Conservation (phyloP, 169 alveolate genomes). For the Plasmodium gonderi region DNA sequence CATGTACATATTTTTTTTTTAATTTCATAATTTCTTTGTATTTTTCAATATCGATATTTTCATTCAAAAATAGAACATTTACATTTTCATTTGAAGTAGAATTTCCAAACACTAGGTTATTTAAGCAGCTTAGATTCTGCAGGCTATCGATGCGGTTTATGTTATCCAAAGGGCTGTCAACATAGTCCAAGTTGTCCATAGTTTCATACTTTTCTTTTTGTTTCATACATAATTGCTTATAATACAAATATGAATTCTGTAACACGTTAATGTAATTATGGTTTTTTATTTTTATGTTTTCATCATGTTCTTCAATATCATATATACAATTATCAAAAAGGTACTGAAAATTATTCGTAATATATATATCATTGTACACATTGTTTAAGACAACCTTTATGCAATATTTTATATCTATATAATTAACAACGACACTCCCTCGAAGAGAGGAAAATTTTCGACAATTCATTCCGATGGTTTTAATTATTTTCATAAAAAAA, state of each 20-base stretch:
- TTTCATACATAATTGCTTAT: conserved; percentile 50
- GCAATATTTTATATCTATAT: conserved; percentile 61
- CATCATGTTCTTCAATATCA: conserved; percentile 2
- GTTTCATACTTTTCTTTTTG: conserved; percentile 14
- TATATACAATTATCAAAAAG: neutral
- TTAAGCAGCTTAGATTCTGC: neutral
- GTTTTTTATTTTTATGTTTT: neutral
- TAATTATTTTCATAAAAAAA: conserved; percentile 54
- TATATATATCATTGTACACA: conserved; percentile 54
- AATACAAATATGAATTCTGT: conserved; percentile 55
- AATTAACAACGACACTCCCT: conserved; percentile 65
- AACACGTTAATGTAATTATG: conserved; percentile 48
- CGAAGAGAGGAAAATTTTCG: conserved; percentile 41
- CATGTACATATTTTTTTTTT: conserved; percentile 68
- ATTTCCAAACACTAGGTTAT: neutral
- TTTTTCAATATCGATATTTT: conserved; percentile 61
- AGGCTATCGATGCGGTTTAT: neutral
- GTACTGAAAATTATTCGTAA: neutral
- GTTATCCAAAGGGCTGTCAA: neutral
- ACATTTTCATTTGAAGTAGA: conserved; percentile 34
- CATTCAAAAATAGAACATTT: conserved; percentile 27
- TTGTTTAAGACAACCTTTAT: conserved; percentile 16
- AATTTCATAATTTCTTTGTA: conserved; percentile 61
- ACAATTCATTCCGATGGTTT: conserved; percentile 31
- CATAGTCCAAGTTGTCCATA: neutral